Conservation (phyloP, 495 filamentous ascomycete genomes). For the Apodospora peruviana region DNA sequence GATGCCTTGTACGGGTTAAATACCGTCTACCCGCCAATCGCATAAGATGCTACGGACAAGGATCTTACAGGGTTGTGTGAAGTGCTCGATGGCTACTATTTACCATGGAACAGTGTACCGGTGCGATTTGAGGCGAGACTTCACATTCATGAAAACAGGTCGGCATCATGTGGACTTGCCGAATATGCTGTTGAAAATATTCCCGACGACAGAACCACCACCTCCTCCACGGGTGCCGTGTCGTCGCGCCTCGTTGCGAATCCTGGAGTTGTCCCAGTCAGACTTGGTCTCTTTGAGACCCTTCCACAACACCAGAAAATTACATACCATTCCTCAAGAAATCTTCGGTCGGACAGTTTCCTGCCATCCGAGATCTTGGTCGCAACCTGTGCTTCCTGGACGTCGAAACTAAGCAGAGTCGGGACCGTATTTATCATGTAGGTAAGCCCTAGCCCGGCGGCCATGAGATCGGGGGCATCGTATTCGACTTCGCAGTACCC, state of each 20-base stretch:
- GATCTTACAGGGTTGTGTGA: no score
- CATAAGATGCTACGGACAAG: no score
- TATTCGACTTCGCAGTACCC: slow-evolving; percentile 57
- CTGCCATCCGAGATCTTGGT: slow-evolving; percentile 51
- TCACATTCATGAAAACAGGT: no score
- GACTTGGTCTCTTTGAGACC: no score
- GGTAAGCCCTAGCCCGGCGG: slow-evolving; percentile 45
- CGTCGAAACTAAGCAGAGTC: slow-evolving; percentile 61
- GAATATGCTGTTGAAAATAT: slow-evolving; percentile 40
- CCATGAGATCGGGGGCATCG: slow-evolving; percentile 53
- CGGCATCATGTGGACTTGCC: slow-evolving; percentile 16
- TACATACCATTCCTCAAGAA: slow-evolving; percentile 43
- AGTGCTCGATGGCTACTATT: no score
- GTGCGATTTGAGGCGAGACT: no score
- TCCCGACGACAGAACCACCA: slow-evolving; percentile 8
- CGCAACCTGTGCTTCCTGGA: slow-evolving; percentile 50
- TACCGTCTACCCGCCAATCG: no score
- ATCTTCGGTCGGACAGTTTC: slow-evolving; percentile 47
- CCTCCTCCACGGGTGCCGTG: slow-evolving; percentile 41
- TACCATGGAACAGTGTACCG: no score
- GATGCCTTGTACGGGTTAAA: no score
- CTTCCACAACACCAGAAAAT: background rate
- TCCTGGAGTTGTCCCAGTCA: slow-evolving; percentile 27
- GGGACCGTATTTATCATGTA: slow-evolving; percentile 63
- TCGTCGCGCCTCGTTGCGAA: slow-evolving; percentile 51